Base-by-base conservation (phyloP, 2,329 filamentous ascomycete species). In the Dactylonectria estremocensis region DNA sequence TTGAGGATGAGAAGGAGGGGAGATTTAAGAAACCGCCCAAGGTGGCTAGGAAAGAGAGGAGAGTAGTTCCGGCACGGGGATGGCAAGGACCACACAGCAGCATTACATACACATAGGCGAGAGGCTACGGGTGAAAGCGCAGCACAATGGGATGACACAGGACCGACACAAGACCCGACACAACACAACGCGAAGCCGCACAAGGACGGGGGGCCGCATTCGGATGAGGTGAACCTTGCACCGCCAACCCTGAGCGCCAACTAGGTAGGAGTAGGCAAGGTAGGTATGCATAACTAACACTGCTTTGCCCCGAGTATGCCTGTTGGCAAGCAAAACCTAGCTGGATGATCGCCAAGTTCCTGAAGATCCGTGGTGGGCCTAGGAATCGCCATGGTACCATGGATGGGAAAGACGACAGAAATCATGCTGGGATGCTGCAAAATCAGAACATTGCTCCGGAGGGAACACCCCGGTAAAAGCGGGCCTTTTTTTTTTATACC, bases 401-500 rank as follows among this genome's bases (percentile, higher is more conserved):
- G 24, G 20, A 67, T 63, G 64, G 58, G 58, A 37, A 54, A 66
- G 18, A 20, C n/a, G 18, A 33, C 35, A 54, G 62, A 53, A 24
- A 40, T 54, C 28, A 43, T 62, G 16, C 43, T 61, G 40, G 16
- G 16, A 18, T 61, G 10, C 48, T 20, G n/a, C 40, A 20, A 28
- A 31, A 46, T 13, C 40, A 46, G 16, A 33, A 35, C 22, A 18
- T 57, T 33, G 5, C 24, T n/a, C 48, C 64, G 72, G 72, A 73
- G 70, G 35, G 69, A 71, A 67, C 40, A 24, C 64, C 70, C 72
- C 69, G 70, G 55, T 62, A 73, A 74, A 74, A 74, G 72, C 72
- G 67, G 72, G 70, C 56, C 56, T 58, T 35, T 14, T 18, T 50
- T 35, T n/a, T 49, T 55, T 16, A 46, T 18, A 61, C 57, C 52